These are phyloP conservation scores for Didymosphaeria variabile DNA, from an alignment of 2,329 filamentous ascomycete species.

Conservation along the genomic window DNA sequence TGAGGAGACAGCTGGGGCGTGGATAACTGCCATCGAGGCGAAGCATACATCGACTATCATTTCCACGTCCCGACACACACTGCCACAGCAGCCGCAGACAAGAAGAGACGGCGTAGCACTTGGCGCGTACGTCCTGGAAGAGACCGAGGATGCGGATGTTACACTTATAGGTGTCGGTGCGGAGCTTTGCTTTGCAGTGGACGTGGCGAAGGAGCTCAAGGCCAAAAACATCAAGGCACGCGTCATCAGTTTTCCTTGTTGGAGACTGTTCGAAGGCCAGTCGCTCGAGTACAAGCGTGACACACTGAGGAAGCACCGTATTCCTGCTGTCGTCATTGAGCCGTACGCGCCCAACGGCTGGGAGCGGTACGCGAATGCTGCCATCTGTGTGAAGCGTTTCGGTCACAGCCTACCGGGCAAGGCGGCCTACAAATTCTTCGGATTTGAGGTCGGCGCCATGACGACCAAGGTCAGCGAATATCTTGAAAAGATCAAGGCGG, in stretches of 20 bases:
- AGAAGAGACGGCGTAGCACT: slow-evolving; percentile 52
- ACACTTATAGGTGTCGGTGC: slow-evolving; percentile 63
- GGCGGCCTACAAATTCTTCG: slow-evolving; percentile 65
- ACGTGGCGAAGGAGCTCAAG: slow-evolving; percentile 52
- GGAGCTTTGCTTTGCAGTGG: slow-evolving; percentile 59
- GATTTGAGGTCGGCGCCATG: slow-evolving; percentile 59
- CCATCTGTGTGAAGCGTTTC: slow-evolving; percentile 62
- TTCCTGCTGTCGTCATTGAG: slow-evolving; percentile 67
- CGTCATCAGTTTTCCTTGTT: slow-evolving; percentile 61
- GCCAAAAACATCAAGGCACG: slow-evolving; percentile 54
- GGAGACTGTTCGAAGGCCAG: slow-evolving; percentile 61
- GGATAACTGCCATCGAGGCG: slow-evolving; percentile 57
- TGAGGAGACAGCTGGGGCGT: slow-evolving; percentile 67
- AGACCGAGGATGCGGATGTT: slow-evolving; percentile 55
- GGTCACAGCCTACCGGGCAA: slow-evolving; percentile 65
- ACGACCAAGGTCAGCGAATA: slow-evolving; percentile 52
- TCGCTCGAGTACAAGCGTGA: slow-evolving; percentile 56
- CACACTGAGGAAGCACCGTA: slow-evolving; percentile 54
- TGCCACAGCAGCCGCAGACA: slow-evolving; percentile 53
- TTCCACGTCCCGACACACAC: slow-evolving; percentile 58
- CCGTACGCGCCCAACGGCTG: slow-evolving; percentile 67
- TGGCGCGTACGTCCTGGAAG: slow-evolving; percentile 60
- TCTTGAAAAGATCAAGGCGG: slow-evolving; percentile 47
- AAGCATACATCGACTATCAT: slow-evolving; percentile 58
- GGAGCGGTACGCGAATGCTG: slow-evolving; percentile 69